A percentile compares a stretch with the other conserved stretches of the same genome.
Evolutionary conservation across 2,329 filamentous ascomycete species (phyloP).

Genomic region (Graphilbum ipis-grandicollis): DNA sequence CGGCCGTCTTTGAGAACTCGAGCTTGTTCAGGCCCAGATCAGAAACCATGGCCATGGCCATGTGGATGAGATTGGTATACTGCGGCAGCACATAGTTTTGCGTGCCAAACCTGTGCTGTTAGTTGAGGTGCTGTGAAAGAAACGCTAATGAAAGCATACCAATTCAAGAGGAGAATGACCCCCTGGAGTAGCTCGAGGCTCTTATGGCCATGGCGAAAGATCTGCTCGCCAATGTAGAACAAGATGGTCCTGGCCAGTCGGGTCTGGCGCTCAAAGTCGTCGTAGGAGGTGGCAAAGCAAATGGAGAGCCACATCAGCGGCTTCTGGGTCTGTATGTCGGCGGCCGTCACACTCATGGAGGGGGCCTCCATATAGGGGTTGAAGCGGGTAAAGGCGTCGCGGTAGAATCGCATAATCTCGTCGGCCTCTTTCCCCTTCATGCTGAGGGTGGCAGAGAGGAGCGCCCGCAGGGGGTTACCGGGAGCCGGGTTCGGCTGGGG

Average conservation of each 20-base stretch:
- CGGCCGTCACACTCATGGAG: conserved; percentile 1
- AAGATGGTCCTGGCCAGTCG: conserved; percentile 7
- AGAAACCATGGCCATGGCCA: conserved; percentile 9
- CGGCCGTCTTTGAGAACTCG: conserved; percentile 2
- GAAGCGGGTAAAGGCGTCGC: conserved; percentile 5
- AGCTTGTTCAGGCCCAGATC: conserved; percentile 11
- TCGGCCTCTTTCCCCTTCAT: conserved; percentile 8
- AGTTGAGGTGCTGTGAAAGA: not conserved
- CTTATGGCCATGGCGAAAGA: conserved; percentile 6
- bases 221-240: conserved; percentile 7
- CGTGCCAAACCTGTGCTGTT: conserved; percentile 5
- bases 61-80: conserved; percentile 9
- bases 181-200: conserved; percentile 10
- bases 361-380: conserved; percentile 8
- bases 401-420: conserved; percentile 8
- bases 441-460: conserved; percentile 4
- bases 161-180: conserved; percentile 7
- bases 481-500: not conserved
- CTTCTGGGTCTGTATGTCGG: conserved; percentile 5
- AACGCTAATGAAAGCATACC: conserved; percentile 3
- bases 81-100: conserved; percentile 9
- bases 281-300: conserved; percentile 9
- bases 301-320: conserved; percentile 11
- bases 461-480: not conserved
- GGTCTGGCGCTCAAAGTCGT: conserved; percentile 9